Evolutionary conservation across 306 rosid genomes (phyloP).

Genomic region (Vigna trinervia): DNA sequence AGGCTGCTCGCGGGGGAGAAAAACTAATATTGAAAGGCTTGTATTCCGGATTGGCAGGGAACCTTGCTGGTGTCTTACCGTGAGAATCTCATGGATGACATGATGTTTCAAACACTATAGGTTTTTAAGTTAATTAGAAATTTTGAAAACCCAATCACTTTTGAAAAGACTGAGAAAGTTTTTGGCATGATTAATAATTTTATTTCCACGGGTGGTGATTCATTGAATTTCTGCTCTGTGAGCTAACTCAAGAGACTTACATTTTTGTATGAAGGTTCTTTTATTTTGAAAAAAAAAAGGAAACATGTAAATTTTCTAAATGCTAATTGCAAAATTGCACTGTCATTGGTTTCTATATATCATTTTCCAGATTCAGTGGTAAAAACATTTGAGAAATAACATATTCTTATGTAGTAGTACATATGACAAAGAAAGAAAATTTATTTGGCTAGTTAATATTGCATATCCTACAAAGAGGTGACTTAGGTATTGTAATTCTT

Average conservation of each 20-base stretch:
- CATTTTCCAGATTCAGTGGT: background rate
- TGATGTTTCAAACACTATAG: slow-evolving; percentile 39
- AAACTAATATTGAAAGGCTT: slow-evolving; percentile 81
- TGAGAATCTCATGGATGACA: slow-evolving; percentile 58
- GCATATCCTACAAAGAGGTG: slow-evolving; percentile 1
- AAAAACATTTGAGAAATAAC: slow-evolving; percentile 10
- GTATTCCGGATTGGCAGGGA: slow-evolving; percentile 96
- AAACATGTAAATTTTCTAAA: slow-evolving; percentile 22
- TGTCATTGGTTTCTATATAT: background rate
- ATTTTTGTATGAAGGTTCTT: background rate
- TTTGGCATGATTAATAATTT: slow-evolving; percentile 28
- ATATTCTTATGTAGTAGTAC: background rate
- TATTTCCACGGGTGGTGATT: slow-evolving; percentile 20
- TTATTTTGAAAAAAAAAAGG: background rate
- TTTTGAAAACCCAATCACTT: slow-evolving; percentile 26
- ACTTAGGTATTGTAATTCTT: slow-evolving; percentile 1
- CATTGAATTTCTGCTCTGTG: slow-evolving; percentile 32
- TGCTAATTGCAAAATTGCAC: slow-evolving; percentile 10
- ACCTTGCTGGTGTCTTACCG: slow-evolving; percentile 97
- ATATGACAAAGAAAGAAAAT: slow-evolving; percentile 9
- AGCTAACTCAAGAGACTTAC: slow-evolving; percentile 8
- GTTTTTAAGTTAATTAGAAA: slow-evolving; percentile 43
- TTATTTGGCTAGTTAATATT: background rate
- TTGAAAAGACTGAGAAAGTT: slow-evolving; percentile 32
- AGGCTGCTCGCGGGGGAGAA: slow-evolving; percentile 95